Conservation (phyloP, 768 basidiomycete species). For the Russula virescens region DNA sequence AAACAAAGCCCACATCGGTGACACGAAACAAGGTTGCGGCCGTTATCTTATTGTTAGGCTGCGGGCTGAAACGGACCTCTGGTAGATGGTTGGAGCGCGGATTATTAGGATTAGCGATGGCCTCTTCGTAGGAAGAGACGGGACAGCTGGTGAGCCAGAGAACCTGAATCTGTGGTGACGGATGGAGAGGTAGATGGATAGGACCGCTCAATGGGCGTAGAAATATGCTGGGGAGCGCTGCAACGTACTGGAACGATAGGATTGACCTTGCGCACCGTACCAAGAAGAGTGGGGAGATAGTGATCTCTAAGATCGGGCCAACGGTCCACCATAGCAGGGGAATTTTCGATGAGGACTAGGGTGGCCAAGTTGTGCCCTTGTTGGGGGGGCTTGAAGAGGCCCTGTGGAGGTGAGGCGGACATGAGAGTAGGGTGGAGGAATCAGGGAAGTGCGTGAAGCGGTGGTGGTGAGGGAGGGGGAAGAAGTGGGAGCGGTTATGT, state of each 20-base stretch:
- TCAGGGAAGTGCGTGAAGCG: constrained; percentile 1
- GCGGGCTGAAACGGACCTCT: constrained; percentile 21
- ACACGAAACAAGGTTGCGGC: constrained; percentile 16
- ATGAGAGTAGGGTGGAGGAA: constrained; percentile 3
- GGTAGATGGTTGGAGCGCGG: constrained; percentile 21
- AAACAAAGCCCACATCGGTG: constrained; percentile 20
- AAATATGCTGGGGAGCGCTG: neutral
- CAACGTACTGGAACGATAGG: constrained; percentile 23
- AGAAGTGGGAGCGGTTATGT: neutral
- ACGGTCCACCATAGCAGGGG: constrained; percentile 21
- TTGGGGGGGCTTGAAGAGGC: constrained; percentile 21
- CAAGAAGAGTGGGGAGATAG: constrained; percentile 25
- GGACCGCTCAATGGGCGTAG: neutral
- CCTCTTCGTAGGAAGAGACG: constrained; percentile 18
- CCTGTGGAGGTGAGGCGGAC: constrained; percentile 17
- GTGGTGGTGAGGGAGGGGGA: neutral
- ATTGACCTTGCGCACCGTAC: constrained; percentile 23
- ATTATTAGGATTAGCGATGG: constrained; percentile 11
- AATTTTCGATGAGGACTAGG: constrained; percentile 25
- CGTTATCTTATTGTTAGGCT: constrained; percentile 22
- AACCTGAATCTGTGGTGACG: constrained; percentile 20
- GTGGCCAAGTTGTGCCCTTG: constrained; percentile 22
- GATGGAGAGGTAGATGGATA: neutral
- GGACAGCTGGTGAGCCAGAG: constrained; percentile 20
- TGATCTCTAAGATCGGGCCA: constrained; percentile 27